A percentile compares a stretch with the other conserved stretches of the same genome.
Evolutionary conservation across 2,329 filamentous ascomycete species (phyloP).

Genomic region (Fusarium paranaense): DNA sequence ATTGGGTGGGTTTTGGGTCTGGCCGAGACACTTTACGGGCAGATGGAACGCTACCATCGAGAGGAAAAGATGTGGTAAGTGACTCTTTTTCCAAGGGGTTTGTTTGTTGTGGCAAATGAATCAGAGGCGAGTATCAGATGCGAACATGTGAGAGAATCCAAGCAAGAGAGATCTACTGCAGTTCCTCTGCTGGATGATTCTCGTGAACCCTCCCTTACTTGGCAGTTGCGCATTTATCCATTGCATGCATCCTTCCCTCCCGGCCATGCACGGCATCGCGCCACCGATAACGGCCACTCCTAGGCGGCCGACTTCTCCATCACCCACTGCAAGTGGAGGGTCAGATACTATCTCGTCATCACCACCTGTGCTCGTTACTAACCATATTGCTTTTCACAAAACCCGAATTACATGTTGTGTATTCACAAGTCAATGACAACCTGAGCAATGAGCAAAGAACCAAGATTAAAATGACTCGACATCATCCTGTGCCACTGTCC

Average conservation of each 20-base stretch:
- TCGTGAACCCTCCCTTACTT: slow-evolving; percentile 8
- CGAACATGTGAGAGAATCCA: not conserved
- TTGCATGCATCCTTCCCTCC: slow-evolving; percentile 5
- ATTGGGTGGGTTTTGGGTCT: not conserved
- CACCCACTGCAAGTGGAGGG: not conserved
- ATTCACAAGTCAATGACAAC: not conserved
- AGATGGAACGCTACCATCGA: not conserved
- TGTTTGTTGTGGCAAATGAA: not conserved
- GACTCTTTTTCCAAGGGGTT: not conserved
- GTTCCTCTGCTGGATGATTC: not conserved
- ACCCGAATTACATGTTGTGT: not conserved
- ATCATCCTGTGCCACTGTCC: not conserved
- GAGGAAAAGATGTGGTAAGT: not conserved
- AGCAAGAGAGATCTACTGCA: not conserved
- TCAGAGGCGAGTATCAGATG: not conserved
- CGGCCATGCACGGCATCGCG: slow-evolving; percentile 27
- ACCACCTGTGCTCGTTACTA: not conserved
- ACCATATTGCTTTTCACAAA: not conserved
- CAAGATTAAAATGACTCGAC: not conserved
- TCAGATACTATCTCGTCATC: not conserved
- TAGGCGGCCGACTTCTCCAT: not conserved
- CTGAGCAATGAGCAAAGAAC: not conserved
- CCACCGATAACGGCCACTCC: slow-evolving; percentile 33
- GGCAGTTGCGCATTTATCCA: not conserved
- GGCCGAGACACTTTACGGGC: not conserved